Percentiles rank a stretch among this genome's conserved stretches.
Conservation (phyloP, 768 basidiomycete genomes). For the Scleroderma citrinum region DNA sequence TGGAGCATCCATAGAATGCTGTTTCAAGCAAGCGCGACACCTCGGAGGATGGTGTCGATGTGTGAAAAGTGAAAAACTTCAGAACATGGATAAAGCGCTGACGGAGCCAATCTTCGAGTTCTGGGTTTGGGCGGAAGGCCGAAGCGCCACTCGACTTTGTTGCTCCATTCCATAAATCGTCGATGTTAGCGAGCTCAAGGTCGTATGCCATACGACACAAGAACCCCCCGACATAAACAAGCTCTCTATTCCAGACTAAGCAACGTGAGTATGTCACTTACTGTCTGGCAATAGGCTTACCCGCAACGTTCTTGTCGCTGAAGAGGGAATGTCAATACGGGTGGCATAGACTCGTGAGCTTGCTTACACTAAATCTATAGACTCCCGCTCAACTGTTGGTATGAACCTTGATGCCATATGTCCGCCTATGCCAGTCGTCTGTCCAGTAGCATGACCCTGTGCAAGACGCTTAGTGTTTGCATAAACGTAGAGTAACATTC, state of each 20-base stretch:
- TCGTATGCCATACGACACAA: slow-evolving; percentile 82
- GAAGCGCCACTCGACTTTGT: slow-evolving; percentile 25
- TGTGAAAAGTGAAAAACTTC: slow-evolving; percentile 84
- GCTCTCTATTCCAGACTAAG: slow-evolving; percentile 84
- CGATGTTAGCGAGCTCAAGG: slow-evolving; percentile 61
- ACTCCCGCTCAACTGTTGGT: slow-evolving; percentile 93
- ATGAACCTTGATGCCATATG: slow-evolving; percentile 82
- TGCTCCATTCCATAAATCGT: slow-evolving; percentile 53
- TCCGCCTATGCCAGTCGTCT: slow-evolving; percentile 80
- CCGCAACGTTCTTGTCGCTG: slow-evolving; percentile 77
- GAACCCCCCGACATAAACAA: slow-evolving; percentile 79
- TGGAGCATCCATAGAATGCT: slow-evolving; percentile 70
- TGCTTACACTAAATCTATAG: slow-evolving; percentile 79
- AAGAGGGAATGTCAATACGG: background rate
- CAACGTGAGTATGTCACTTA: background rate
- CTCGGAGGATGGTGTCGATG: slow-evolving; percentile 80
- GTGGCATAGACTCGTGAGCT: background rate
- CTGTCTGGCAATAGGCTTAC: slow-evolving; percentile 31
- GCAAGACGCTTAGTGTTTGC: slow-evolving; percentile 3
- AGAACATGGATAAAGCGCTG: slow-evolving; percentile 70
- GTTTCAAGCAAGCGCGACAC: slow-evolving; percentile 67
- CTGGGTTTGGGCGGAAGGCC: slow-evolving; percentile 29
- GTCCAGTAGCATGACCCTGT: slow-evolving; percentile 84
- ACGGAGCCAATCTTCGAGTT: slow-evolving; percentile 47
- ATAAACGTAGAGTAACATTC: slow-evolving; percentile 12